Base-by-base conservation (phyloP, 1,139 yeast genomes). In the Candida sp. region DNA sequence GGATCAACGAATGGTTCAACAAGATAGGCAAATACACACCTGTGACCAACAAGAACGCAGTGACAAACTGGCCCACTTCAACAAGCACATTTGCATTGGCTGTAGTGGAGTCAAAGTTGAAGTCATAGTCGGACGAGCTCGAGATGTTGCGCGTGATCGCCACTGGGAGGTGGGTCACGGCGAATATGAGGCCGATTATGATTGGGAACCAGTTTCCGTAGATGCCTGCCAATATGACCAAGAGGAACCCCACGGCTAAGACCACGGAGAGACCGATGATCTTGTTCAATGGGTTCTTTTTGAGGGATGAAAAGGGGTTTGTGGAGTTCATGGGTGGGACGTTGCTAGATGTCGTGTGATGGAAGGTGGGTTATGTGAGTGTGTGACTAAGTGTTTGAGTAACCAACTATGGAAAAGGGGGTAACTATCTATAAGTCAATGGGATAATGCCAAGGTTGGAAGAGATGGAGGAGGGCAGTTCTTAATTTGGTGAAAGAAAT, bases 141-240 rank as follows among this genome's bases (percentile, higher is more conserved):
- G 69, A 54, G 8, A 72, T 47, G 2, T 75, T 72, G 27, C 66
- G 68, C 27, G 80, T 63, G 11, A 77, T 62, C 6, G 68, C 80
- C 33, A 85, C 80, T 2, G 96, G 96, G 40, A 88, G 60, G 53
- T 91, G 92, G 3, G 96, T 94, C 41, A 84, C 62, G 39, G 85
- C 75, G 63, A 72, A 81, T 47, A 67, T 69, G 52, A 75, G 63
- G 58, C 86, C 86, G 54, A 83, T 81, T 44, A 85, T 72, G 40
- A 88, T 75, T 3, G 96, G 96, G 57, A 82, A 77, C 96, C 96
- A 90, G 66, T 87, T 88, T 48, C 88, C 88, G 63, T 78, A 85
- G 22, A 88, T 75, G 26, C 93, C 90, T 12, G 96, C 90, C 23
- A 90, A 77, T n/a, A 90, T 85, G 46, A 89, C 86, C 52, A 89